Conservation (phyloP, 306 rosid species). For the Acacia confusa region DNA sequence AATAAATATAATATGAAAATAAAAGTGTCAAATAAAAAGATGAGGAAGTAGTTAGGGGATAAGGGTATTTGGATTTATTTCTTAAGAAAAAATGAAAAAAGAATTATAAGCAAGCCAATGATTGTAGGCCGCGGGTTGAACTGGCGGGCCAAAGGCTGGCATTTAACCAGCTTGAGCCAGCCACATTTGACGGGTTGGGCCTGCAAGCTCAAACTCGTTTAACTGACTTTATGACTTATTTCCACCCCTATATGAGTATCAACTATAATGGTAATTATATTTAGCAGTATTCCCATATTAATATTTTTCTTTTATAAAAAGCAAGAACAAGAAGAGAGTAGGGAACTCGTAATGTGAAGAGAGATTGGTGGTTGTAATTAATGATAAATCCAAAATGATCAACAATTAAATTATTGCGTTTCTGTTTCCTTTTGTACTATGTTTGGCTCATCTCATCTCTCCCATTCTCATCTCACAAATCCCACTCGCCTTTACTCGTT, state of each 20-base stretch:
- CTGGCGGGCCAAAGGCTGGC: too few relatives aligned
- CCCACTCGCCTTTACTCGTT: slow-evolving; percentile 30
- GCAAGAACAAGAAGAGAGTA: neutral
- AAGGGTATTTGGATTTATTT: too few relatives aligned
- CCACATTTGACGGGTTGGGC: too few relatives aligned
- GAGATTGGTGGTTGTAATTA: slow-evolving; percentile 22
- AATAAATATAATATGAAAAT: too few relatives aligned
- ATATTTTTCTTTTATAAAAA: neutral
- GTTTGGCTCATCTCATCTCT: neutral
- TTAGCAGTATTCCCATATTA: neutral
- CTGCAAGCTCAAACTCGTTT: too few relatives aligned
- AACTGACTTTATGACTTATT: neutral
- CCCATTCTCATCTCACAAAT: neutral
- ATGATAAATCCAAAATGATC: neutral
- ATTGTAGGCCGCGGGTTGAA: too few relatives aligned
- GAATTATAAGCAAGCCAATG: rapidly evolving
- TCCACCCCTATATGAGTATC: too few relatives aligned
- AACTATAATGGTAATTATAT: slow-evolving; percentile 27
- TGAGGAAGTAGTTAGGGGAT: too few relatives aligned
- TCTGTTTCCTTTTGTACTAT: neutral
- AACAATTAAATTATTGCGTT: slow-evolving; percentile 1
- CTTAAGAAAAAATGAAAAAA: too few relatives aligned
- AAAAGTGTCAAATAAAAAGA: too few relatives aligned
- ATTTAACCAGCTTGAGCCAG: too few relatives aligned
- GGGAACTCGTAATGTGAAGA: neutral